Evolutionary conservation across 2,329 filamentous ascomycete genomes (phyloP), one percentile per base, ranked within the genome.

Genomic region (Podosphaera aphanis): DNA sequence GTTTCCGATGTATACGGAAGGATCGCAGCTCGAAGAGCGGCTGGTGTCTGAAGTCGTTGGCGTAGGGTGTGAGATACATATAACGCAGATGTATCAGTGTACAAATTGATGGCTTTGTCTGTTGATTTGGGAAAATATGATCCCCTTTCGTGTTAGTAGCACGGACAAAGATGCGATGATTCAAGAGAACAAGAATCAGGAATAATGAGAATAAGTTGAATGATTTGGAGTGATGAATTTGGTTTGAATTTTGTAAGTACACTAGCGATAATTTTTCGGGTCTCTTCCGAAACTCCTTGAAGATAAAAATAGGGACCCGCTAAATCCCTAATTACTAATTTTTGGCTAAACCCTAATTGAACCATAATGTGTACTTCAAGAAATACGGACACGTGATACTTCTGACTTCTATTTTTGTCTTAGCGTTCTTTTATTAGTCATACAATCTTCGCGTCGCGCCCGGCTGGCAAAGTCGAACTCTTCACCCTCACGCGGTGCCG

Each of bases 1-100:
- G 82, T 77, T 83, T 92, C 74, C 82, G 79, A 77, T 78, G 73
- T 81, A 83, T 85, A 76, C 84, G 84, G 83, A 92, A 92, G 74
- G 79, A 73, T 76, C 86, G 84, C 82, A 92, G 83, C 82, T 84
- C 83, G 72, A 83, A 77, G 72, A 83, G 83, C 74, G 79, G 78
- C 70, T 79, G 77, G 79, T 88, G 79, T 83, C 79, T 83, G 77
- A 83, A 85, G 78, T 84, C 77, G 81, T 82, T 76, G 76, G 74
- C 74, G 62, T 71, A 64, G 77, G 57, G 57, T 58, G 53, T 59
- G 57, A 60, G 57, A 60, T 60, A 60, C 58, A 60, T 60, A 59
- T 56, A 60, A 58, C 56, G 53, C 58, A 59, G 55, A 53, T 59
- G 53, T 59, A 55, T 58, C 53, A 48, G 50, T 56, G 50, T 49